Evolutionary conservation across 148 eudicot species (phyloP).

Genomic region (Rhododendron henanense): DNA sequence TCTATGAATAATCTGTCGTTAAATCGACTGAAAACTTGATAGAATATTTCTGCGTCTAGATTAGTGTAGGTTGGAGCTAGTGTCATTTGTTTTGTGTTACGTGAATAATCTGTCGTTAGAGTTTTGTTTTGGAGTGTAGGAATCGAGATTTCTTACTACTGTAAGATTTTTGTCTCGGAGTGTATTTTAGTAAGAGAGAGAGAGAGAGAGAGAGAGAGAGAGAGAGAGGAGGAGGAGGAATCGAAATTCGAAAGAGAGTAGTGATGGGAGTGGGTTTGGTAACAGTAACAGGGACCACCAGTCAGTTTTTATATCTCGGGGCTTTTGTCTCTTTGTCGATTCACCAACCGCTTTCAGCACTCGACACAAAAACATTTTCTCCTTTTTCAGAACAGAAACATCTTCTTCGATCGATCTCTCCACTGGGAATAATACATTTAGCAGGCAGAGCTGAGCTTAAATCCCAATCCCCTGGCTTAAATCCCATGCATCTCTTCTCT

Average conservation of each 20-base stretch:
- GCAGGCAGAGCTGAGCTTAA: too few relatives aligned
- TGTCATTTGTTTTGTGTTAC: too few relatives aligned
- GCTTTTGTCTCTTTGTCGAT: conserved; percentile 10
- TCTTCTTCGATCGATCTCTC: too few relatives aligned
- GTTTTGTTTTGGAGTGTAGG: background rate
- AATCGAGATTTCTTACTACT: too few relatives aligned
- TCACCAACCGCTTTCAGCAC: conserved; percentile 4
- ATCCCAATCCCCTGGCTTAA: too few relatives aligned
- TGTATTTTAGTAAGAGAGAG: background rate
- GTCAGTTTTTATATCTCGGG: background rate
- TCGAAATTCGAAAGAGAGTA: background rate
- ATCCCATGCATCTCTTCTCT: too few relatives aligned
- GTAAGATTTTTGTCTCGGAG: background rate
- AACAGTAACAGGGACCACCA: background rate
- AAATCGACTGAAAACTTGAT: too few relatives aligned
- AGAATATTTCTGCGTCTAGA: too few relatives aligned
- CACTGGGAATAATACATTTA: too few relatives aligned
- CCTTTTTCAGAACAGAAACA: background rate
- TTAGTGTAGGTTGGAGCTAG: too few relatives aligned
- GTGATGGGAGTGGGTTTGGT: background rate
- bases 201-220: background rate
- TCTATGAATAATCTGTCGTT: background rate
- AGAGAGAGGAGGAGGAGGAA: background rate
- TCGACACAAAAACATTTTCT: background rate
- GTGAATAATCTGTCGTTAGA: too few relatives aligned